Evolutionary conservation across 306 rosid genomes (phyloP).

Genomic region (Inga laurina): DNA sequence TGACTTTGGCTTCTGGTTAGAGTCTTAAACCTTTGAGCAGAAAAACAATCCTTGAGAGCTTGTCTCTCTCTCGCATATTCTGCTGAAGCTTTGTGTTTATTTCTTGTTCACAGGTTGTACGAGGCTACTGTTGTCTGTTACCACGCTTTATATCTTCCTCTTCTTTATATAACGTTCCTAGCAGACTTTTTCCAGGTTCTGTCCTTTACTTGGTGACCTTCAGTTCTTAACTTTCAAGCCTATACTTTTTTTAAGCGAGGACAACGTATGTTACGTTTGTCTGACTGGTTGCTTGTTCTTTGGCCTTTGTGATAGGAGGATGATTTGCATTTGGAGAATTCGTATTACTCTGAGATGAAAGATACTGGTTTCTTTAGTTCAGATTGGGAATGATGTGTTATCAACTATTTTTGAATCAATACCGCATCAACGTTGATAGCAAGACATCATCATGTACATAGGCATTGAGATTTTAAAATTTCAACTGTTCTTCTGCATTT

Average conservation of each 20-base stretch:
- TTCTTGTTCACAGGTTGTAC: conserved; percentile 65
- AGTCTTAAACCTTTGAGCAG: conserved; percentile 12
- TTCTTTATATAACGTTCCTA: conserved; percentile 74
- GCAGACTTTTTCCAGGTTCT: conserved; percentile 89
- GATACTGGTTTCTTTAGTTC: conserved; percentile 73
- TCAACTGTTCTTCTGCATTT: not conserved
- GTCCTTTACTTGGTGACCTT: not conserved
- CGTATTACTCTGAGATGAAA: conserved; percentile 77
- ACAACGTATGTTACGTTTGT: not conserved
- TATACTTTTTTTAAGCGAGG: conserved; percentile 4
- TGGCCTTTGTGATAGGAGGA: conserved; percentile 49
- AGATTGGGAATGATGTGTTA: conserved; percentile 56
- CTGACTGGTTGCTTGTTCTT: not conserved
- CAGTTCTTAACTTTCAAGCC: conserved; percentile 1
- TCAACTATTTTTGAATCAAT: conserved; percentile 11
- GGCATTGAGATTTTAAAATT: not conserved
- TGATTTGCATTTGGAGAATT: conserved; percentile 61
- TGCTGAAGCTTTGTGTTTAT: conserved; percentile 27
- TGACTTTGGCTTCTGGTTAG: conserved; percentile 84
- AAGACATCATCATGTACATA: conserved; percentile 43
- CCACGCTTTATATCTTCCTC: conserved; percentile 89
- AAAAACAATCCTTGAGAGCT: not conserved
- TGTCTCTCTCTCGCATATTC: conserved; percentile 21
- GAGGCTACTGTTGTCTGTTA: conserved; percentile 67
- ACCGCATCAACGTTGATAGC: conserved; percentile 22